Base-by-base conservation (phyloP, 2,329 filamentous ascomycete genomes). In the Colletotrichum sp. region DNA sequence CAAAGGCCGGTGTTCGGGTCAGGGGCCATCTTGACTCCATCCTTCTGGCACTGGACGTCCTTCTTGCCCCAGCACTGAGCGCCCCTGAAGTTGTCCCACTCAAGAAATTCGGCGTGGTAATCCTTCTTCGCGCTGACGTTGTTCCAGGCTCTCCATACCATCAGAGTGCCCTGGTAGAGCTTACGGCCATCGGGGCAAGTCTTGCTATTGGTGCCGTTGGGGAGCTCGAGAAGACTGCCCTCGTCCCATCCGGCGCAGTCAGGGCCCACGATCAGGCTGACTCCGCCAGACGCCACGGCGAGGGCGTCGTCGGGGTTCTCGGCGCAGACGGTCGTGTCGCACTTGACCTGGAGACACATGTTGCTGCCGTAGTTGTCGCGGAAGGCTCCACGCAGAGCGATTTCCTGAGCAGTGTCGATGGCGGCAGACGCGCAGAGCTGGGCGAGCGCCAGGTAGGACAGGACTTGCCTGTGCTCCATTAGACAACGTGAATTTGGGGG, bases 41-140 rank as follows among this genome's bases (percentile, higher is more conserved):
- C 43, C 9, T 69, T 21, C 15, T 58, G 55, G n/a, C 67, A 57
- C 18, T 38, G 12, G 3, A 70, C 68, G 24, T 70, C 34, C 61
- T 70, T 15, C n/a, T 21, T 43, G 12, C 61, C 68, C 9, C 24
- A 15, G n/a, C 68, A 70, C 11, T 38, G 11, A 31, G 68, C 68
- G 29, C 68, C 61, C 68, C 58, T 70, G 61, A 70, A 70, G n/a
- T 70, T 29, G n/a, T 70, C 68, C 68, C 68, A 70, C n/a, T 36
- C 24, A 1, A 66, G 24, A 43, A 70, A 70, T 6, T 21, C 27
- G 6, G 43, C 21, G 5, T n/a, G 6, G 57, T 31, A 54, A 7
- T 59, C n/a, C 43, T 51, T 51, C 43, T 51, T 61, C 21, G 51
- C 21, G 1, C 55, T 18, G 9, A 13, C 24, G 15, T 70, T 70